A percentile compares a stretch with the other conserved stretches of the same genome.
phyloP scores from a whole-genome alignment of 1,284 basidiomycete genomes.

The Phaffia rhodozyma region DNA sequence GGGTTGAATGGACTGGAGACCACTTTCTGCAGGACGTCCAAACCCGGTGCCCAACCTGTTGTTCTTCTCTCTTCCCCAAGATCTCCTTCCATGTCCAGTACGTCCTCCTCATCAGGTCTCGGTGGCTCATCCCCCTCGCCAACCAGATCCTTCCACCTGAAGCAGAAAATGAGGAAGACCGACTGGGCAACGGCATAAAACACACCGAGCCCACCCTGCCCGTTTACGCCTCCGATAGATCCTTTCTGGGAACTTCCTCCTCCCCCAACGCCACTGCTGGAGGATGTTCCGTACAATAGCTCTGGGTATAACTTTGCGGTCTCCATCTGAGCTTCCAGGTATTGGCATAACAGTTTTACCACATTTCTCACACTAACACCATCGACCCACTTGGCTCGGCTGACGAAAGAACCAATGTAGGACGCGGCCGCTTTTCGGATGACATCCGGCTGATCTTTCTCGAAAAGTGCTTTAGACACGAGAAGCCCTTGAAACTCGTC shows the following conservation, averaged over 20 bases:
- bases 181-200: constrained; percentile 93
- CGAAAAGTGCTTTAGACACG: constrained; percentile 71
- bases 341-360: constrained; percentile 70
- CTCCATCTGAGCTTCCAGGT: constrained; percentile 62
- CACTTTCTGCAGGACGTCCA: constrained; percentile 67
- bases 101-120: constrained; percentile 33
- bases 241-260: constrained; percentile 24
- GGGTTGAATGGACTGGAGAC: constrained; percentile 80
- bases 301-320: constrained; percentile 43
- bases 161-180: constrained; percentile 94
- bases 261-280: constrained; percentile 35
- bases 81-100: constrained; percentile 40
- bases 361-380: constrained; percentile 62
- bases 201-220: constrained; percentile 33
- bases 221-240: constrained; percentile 20
- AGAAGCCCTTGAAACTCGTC: constrained; percentile 90
- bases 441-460: constrained; percentile 48
- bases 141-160: constrained; percentile 82
- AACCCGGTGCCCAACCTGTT: constrained; percentile 69
- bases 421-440: constrained; percentile 79
- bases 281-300: constrained; percentile 5
- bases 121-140: constrained; percentile 34
- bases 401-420: constrained; percentile 86
- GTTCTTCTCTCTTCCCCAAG: constrained; percentile 37
- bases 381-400: constrained; percentile 77